Conservation (phyloP, 495 filamentous ascomycete genomes). For the Echria macrotheca region DNA sequence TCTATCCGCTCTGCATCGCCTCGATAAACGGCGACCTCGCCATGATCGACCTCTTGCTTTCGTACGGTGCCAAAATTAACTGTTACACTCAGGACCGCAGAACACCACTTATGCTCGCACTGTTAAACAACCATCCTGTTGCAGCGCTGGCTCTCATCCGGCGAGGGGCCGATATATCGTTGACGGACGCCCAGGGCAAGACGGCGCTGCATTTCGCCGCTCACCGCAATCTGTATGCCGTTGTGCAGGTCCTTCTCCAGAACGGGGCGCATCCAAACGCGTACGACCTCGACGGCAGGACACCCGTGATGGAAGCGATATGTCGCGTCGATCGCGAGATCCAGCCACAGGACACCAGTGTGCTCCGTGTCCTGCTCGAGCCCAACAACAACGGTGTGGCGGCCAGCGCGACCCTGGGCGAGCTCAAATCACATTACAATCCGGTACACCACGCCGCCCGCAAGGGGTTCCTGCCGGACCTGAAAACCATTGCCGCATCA, state of each 20-base stretch:
- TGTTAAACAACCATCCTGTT: neutral
- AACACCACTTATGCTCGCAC: conserved; percentile 9
- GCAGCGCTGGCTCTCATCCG: conserved; percentile 5
- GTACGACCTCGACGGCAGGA: neutral
- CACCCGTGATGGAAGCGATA: conserved; percentile 11
- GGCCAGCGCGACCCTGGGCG: conserved; percentile 1
- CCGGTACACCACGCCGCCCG: conserved; percentile 10
- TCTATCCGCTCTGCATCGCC: conserved; percentile 9
- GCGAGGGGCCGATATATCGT: conserved; percentile 1
- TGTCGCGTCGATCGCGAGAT: conserved; percentile 9
- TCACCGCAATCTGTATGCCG: neutral
- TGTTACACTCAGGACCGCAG: neutral
- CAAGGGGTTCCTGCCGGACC: conserved; percentile 2
- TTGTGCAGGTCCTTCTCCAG: conserved; percentile 8
- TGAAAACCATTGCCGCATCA: neutral
- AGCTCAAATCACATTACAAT: neutral
- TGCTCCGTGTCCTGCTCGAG: conserved; percentile 3
- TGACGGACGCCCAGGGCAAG: neutral
- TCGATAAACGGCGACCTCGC: conserved; percentile 3
- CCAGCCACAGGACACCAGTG: conserved; percentile 4
- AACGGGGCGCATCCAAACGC: conserved; percentile 9
- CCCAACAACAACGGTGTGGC: neutral
- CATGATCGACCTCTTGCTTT: conserved; percentile 11
- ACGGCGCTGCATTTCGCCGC: conserved; percentile 12
- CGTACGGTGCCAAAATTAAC: conserved; percentile 5